These are phyloP conservation scores for Aphanocladium album DNA, from an alignment of 2,329 filamentous ascomycete genomes.

Conservation along the genomic window DNA sequence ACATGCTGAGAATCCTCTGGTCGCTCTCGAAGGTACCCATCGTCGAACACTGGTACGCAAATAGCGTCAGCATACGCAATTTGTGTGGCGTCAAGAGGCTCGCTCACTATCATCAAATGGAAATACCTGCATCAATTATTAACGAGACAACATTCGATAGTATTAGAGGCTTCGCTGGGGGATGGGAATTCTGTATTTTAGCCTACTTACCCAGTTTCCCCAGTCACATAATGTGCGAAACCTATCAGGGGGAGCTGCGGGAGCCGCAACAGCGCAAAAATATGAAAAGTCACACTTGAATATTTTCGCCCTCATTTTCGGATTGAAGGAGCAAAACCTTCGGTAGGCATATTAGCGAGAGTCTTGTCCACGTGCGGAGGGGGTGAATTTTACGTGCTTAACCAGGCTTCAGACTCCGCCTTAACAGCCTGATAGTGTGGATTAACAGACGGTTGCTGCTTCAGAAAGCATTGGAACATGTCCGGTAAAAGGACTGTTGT, in stretches of 20 bases:
- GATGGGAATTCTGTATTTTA: neutral
- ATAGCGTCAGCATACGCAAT: neutral
- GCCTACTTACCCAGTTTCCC: slow-evolving; percentile 21
- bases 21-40: slow-evolving; percentile 15
- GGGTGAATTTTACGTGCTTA: neutral
- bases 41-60: slow-evolving; percentile 19
- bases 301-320: slow-evolving; percentile 15
- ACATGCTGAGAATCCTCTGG: slow-evolving; percentile 14
- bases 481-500: slow-evolving; percentile 16
- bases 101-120: slow-evolving; percentile 20
- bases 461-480: slow-evolving; percentile 19
- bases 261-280: slow-evolving; percentile 20
- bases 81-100: neutral
- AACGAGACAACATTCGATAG: neutral
- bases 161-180: neutral
- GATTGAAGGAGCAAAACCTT: slow-evolving; percentile 17
- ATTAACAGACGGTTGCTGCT: slow-evolving; percentile 14
- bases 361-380: no score
- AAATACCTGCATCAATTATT: slow-evolving; percentile 14
- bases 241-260: slow-evolving; percentile 12
- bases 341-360: neutral
- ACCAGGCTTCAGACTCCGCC: slow-evolving; percentile 18
- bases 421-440: slow-evolving; percentile 16
- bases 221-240: slow-evolving; percentile 21
- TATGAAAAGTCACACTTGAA: slow-evolving; percentile 20